Evolutionary conservation across 169 alveolate species (phyloP).

Genomic region (Eimeria praecox): DNA sequence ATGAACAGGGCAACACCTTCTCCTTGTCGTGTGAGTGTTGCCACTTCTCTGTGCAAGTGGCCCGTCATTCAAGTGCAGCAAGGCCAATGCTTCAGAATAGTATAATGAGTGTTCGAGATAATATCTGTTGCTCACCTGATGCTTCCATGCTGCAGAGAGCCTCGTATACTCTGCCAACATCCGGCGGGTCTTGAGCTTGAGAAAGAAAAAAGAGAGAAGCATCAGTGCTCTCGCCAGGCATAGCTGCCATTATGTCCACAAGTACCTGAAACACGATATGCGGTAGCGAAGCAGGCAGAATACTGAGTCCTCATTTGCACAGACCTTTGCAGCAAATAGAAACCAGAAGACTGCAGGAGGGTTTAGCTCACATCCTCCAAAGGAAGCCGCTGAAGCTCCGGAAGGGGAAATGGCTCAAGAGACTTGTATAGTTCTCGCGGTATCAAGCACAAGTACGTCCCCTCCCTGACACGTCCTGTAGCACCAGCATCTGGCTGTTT

Average conservation of each 20-base stretch:
- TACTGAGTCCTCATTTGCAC: neutral
- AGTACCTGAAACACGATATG: conserved; percentile 3
- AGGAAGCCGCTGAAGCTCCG: conserved; percentile 71
- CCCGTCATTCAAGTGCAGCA: neutral
- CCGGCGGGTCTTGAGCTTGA: conserved; percentile 63
- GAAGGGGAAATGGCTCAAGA: conserved; percentile 47
- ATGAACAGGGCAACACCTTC: neutral
- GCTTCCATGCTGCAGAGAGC: conserved; percentile 73
- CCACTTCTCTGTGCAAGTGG: neutral
- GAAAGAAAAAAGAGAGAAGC: conserved; percentile 48
- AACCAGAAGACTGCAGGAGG: neutral
- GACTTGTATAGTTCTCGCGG: conserved; percentile 26
- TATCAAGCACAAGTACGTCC: conserved; percentile 38
- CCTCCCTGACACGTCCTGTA: conserved; percentile 71
- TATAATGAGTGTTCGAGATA: neutral
- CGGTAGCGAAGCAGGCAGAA: neutral
- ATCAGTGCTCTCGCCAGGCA: conserved; percentile 39
- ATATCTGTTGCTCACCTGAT: neutral
- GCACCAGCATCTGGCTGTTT: conserved; percentile 13
- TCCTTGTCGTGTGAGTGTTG: neutral
- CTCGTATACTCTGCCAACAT: conserved; percentile 15
- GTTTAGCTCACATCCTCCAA: conserved; percentile 44
- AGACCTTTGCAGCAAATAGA: too few relatives aligned
- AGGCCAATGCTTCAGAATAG: neutral
- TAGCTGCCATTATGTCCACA: conserved; percentile 38